Conservation (phyloP, 352 stramenopile genomes). For the Phytophthora multivora region DNA sequence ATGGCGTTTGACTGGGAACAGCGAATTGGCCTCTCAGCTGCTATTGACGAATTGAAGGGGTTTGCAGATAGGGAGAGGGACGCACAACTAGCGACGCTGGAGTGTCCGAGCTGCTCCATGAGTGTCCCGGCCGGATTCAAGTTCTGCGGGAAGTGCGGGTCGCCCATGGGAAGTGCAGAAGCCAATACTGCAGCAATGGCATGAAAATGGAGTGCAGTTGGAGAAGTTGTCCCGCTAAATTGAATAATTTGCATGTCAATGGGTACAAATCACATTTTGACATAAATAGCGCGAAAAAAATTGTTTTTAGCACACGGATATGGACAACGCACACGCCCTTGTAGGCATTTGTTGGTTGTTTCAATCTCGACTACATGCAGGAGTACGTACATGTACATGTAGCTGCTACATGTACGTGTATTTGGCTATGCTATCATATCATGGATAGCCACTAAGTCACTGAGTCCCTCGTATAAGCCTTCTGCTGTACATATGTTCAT, state of each 20-base stretch:
- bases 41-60: constrained; percentile 7
- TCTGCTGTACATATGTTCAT: too few relatives aligned
- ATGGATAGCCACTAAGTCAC: too few relatives aligned
- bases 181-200: background rate
- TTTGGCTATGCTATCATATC: too few relatives aligned
- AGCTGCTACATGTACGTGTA: too few relatives aligned
- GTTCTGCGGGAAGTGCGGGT: constrained; percentile 34
- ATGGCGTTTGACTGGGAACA: constrained; percentile 13
- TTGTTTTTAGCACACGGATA: too few relatives aligned
- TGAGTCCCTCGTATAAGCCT: too few relatives aligned
- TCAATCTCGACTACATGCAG: too few relatives aligned
- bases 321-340: too few relatives aligned
- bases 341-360: too few relatives aligned
- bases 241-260: background rate
- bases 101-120: constrained; percentile 20
- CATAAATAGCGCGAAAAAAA: too few relatives aligned
- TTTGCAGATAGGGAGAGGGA: constrained; percentile 27
- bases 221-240: background rate
- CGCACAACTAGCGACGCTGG: constrained; percentile 14
- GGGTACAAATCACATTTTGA: background rate
- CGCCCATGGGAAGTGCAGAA: background rate
- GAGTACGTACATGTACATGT: too few relatives aligned
- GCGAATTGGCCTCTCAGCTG: constrained; percentile 10
- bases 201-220: background rate
- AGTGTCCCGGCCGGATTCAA: constrained; percentile 23